Conservation (phyloP, 495 filamentous ascomycete genomes). For the Glutinoglossum americanum region DNA sequence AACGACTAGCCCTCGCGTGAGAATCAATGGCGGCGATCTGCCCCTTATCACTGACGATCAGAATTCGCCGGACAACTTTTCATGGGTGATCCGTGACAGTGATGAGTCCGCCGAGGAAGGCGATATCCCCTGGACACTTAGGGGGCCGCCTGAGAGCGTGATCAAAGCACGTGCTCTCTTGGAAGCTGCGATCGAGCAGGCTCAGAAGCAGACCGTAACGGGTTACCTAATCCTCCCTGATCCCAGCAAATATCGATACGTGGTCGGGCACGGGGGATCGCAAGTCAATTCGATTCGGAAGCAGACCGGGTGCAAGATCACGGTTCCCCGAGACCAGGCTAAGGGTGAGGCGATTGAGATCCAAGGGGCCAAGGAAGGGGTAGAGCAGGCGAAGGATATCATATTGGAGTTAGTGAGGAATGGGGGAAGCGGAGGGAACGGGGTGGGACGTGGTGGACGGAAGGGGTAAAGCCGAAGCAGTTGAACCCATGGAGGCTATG, state of each 20-base stretch:
- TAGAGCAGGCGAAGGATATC: constrained; percentile 72
- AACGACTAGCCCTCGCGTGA: constrained; percentile 17
- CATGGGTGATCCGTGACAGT: constrained; percentile 56
- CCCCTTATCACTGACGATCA: constrained; percentile 81
- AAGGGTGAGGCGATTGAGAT: constrained; percentile 75
- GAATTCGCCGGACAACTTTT: constrained; percentile 37
- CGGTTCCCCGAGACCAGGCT: constrained; percentile 62
- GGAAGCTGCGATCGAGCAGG: constrained; percentile 45
- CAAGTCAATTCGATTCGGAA: constrained; percentile 84
- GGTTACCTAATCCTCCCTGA: constrained; percentile 84
- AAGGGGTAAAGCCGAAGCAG: background rate
- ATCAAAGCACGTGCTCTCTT: constrained; percentile 55
- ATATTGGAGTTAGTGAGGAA: constrained; percentile 63
- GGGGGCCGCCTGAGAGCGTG: constrained; percentile 52
- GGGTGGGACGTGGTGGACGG: background rate
- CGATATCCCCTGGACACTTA: constrained; percentile 81
- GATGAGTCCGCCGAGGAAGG: constrained; percentile 31
- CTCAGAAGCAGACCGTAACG: constrained; percentile 44
- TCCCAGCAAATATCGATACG: constrained; percentile 67
- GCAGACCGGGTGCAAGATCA: constrained; percentile 80
- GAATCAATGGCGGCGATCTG: constrained; percentile 34
- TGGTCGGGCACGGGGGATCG: constrained; percentile 73
- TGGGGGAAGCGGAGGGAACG: constrained; percentile 18
- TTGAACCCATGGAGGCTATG: background rate
- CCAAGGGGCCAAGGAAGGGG: constrained; percentile 49